Base-by-base conservation (phyloP, 192 early-diverging fungal genomes). In the Rhizophagus sp. region DNA sequence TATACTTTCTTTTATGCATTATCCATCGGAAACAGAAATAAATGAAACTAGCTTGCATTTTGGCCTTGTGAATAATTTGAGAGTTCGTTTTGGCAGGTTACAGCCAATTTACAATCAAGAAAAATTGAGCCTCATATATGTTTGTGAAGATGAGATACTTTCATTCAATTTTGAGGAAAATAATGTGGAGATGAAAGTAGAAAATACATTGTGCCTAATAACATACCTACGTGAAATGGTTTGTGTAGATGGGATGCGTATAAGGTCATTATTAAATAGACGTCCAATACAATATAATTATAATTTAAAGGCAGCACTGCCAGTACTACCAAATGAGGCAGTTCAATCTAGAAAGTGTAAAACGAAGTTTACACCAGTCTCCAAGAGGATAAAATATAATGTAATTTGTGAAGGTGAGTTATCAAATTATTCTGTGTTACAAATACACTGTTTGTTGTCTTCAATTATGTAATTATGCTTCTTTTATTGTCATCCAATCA, bases 161-260 rank as follows among this genome's bases (percentile, higher is more conserved):
- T 79, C 77, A 70, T 70, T 71, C 30, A 70, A 79, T 67, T 67
- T 78, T 13, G 63, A 78, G 9, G 27, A 41, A 67, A 78, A 69
- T 33, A 33, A 69, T 67, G 17, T 30, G 41, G 64, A 78, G 12
- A 12, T n/a, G n/a, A n/a, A n/a, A n/a, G n/a, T n/a, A n/a, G n/a
- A n/a, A n/a, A n/a, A n/a, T n/a, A n/a, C n/a, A n/a, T n/a, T n/a
- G n/a, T n/a, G n/a, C 24, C 19, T 33, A 30, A 30, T 65, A 25
- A 65, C 63, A 11, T 65, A 65, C 13, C 24, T 65, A 65, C 0
- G 25, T 8, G 63, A 65, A 65, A 65, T 27, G 33, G 25, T 65
- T 65, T 65, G 63, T 11, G 27, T 13, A 4, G 24, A 65, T 24
- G 63, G 63, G 30, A 65, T 65, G 9, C 9, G 63, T 12, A 65